Base-by-base conservation (phyloP, 2,329 filamentous ascomycete species). In the Colletotrichum spaethianum region DNA sequence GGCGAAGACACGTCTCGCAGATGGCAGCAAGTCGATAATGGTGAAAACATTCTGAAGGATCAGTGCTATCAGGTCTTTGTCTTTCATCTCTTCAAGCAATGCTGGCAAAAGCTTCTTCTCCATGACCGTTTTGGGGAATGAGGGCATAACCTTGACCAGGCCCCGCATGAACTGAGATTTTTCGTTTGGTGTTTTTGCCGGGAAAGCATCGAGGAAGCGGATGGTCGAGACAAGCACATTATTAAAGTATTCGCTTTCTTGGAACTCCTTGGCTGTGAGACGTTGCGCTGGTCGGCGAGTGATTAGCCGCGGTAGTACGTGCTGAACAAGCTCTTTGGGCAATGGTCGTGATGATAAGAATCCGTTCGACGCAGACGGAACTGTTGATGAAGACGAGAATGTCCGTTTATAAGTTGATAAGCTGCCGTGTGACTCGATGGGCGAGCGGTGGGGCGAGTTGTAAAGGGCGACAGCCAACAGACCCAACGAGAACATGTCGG, bases 151-250 rank as follows among this genome's bases (percentile, higher is more conserved):
- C 64, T 94, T 93, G 75, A 93, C 92, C 12, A 99, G 85, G 0
- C 96, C 96, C 66, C 94, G 91, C 88, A 99, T 90, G 80, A 99
- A 99, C 70, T 95, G 92, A 8, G 93, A 89, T 80, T 99, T 99
- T 79, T 99, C 96, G 74, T 91, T 93, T 0, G 94, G 89, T 1
- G 95, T 98, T 84, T 99, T 99, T 42, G 94, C 94, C 0, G 96
- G 96, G 71, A 99, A 90, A 0, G 92, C 90, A 77, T 99, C 96
- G 33, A 99, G 86, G 79, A 99, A 99, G 16, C 96, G 93, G 74
- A 99, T 98, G 0, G 96, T 98, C 0, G 95, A 98, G 28, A 99
- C 94, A 5, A 99, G 87, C 56, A 98, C 94, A 78, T 98, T 99
- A 82, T 99, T 95, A 80, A 99, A 99, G 80, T 97, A 99, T 75